These are phyloP conservation scores for Pythium coloratum DNA, from an alignment of 352 stramenopile genomes.

Conservation along the genomic window DNA sequence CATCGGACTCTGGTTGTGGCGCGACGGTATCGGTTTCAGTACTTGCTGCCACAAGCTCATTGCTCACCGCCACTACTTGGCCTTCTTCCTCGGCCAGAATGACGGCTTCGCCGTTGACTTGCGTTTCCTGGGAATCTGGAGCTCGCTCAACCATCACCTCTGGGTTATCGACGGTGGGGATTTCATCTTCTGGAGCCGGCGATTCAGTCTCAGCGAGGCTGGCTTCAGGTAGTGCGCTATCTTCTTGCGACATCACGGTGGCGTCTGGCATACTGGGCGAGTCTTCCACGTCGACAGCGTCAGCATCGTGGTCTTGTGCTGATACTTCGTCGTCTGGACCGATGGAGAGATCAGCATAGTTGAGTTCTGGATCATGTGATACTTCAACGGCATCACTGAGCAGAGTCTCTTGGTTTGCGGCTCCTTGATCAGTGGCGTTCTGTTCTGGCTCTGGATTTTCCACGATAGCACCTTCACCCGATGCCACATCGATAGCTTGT, in stretches of 20 bases:
- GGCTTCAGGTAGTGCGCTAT: too few species aligned
- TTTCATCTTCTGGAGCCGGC: background rate
- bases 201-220: background rate
- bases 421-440: background rate
- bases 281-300: too few species aligned
- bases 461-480: background rate
- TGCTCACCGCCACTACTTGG: too few species aligned
- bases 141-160: background rate
- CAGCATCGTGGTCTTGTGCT: background rate
- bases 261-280: too few species aligned
- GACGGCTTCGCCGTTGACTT: background rate
- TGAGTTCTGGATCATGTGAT: background rate
- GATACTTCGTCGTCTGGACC: background rate
- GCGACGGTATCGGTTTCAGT: too few species aligned
- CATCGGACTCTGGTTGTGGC: too few species aligned
- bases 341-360: background rate
- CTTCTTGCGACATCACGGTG: too few species aligned
- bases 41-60: too few species aligned
- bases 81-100: background rate
- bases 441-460: background rate
- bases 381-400: background rate
- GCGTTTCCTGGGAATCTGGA: background rate
- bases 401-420: background rate
- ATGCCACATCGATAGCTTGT: too few species aligned
- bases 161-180: background rate